Evolutionary conservation across 192 early-diverging fungal species (phyloP), one percentile per base, ranked within the genome.

Genomic region (Podila minutissima): DNA sequence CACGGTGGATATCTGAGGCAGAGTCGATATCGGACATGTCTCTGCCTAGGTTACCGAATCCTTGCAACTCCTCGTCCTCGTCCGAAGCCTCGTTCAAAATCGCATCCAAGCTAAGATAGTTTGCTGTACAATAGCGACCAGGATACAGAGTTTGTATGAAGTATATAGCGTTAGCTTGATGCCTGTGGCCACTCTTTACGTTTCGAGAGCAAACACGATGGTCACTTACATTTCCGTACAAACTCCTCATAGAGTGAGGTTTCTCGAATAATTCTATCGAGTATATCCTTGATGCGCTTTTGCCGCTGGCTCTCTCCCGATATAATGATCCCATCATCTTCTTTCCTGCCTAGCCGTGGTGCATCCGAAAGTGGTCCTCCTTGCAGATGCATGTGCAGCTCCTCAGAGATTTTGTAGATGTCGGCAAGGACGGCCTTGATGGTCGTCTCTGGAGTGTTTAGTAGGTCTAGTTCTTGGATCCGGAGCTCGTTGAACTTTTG

Each of bases 161-260:
- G 51, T 50, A 4, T 13, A 35, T 20, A 31, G 51, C 15, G 41
- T 46, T 46, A 46, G 41, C 41, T 15, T 46, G 13, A 46, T 46
- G 3, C 41, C 15, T 46, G 15, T 4, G 41, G 41, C 13, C 4
- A 17, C 13, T 46, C 4, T 46, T 46, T 13, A 17, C 0, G 41
- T 15, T 46, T 46, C 15, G 11, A 46, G 41, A 46, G 15, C 12
- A 46, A 46, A 46, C 15, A 17, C 4, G 15, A 46, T 17, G 41
- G 41, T 15, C 41, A 20, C 72, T 73, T 84, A 90, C 89, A 87
- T 74, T 78, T 86, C 9, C 88, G 88, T n/a, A 86, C 83, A 81
- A 90, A 90, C 72, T 90, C 88, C 65, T 90, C 89, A 60, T 90
- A 90, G 10, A 90, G 75, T 9, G 86, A 88, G 35, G 86, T 85